Evolutionary conservation across 306 rosid genomes (phyloP), one percentile per base, ranked within the genome.

Genomic region (Fragaria nilgerrensis): DNA sequence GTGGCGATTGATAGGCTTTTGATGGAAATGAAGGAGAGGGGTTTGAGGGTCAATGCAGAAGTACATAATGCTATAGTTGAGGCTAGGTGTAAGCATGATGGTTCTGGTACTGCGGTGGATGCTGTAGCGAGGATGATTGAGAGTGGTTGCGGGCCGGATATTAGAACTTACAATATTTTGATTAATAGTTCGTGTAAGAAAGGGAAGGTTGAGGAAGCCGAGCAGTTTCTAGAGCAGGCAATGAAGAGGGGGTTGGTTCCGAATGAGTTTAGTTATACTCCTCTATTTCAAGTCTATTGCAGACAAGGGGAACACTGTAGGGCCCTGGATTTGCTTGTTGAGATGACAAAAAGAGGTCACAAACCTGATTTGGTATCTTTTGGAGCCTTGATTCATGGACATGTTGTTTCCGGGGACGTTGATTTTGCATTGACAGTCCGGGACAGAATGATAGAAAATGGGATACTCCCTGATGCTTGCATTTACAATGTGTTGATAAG

Each of bases 351-450:
- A 81, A 78, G 76, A 55, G 97, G 91, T 49, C 84, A 85, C 2
- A 81, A 86, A 59, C 82, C 90, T 11, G 97, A 94, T 81, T 77
- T 86, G 91, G 91, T 87, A 81, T 85, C 90, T 9, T 90, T 87
- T 82, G 91, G 96, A 76, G 89, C 96, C 86, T 80, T 94, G 73
- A 83, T 91, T 77, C 96, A 91, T 75, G 98, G 98, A 84, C 75
- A 76, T 70, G 80, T 75, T 70, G 80, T 75, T 77, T 85, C 79
- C 7, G 91, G 92, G 79, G 89, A 88, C 75, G 84, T 94, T 37
- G 89, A 88, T 80, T 81, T 69, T 77, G 98, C 98, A 9, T 69
- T 87, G 74, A 80, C 84, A 69, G 83, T 88, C 70, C 78, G 34
- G 65, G 88, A 90, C 74, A 94, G 88, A 78, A 91, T 94, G 97